Percentiles rank a stretch among this genome's conserved stretches.
These are phyloP conservation scores for Talaromyces proteolyticus DNA, from an alignment of 495 filamentous ascomycete species.

Conservation along the genomic window DNA sequence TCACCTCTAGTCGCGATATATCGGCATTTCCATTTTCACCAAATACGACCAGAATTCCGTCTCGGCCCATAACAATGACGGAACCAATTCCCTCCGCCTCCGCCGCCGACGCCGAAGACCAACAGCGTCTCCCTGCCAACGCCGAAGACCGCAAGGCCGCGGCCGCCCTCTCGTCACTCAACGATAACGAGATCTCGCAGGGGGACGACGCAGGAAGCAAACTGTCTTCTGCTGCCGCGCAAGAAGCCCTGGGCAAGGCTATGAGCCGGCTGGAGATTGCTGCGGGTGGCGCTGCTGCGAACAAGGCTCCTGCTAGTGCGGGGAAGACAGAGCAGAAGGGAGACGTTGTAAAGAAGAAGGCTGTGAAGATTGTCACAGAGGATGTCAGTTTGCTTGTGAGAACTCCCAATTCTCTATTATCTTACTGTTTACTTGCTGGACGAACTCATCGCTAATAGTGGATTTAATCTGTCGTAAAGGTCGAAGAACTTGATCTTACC, in stretches of 20 bases:
- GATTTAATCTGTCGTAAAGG: constrained; percentile 33
- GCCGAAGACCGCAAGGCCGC: constrained; percentile 91
- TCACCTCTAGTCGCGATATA: too few species aligned
- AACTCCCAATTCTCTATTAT: neutral
- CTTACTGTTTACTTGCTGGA: neutral
- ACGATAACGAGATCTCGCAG: constrained; percentile 49
- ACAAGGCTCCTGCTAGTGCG: constrained; percentile 12
- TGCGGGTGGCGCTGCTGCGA: constrained; percentile 26
- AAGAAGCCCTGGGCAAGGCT: constrained; percentile 78
- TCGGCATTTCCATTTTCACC: too few species aligned
- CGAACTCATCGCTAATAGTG: constrained; percentile 5
- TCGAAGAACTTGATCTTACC: constrained; percentile 70
- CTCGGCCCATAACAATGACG: too few species aligned
- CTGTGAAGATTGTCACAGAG: constrained; percentile 57
- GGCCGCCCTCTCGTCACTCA: constrained; percentile 74
- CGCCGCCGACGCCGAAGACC: constrained; percentile 60
- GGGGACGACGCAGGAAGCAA: constrained; percentile 23
- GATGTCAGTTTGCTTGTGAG: constrained; percentile 64
- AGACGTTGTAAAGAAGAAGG: constrained; percentile 40
- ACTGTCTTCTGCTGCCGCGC: constrained; percentile 51
- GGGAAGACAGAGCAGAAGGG: constrained; percentile 32
- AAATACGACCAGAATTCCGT: too few species aligned
- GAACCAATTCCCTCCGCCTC: constrained; percentile 67
- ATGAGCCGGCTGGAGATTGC: constrained; percentile 62
- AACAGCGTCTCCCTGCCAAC: constrained; percentile 54